These are phyloP conservation scores for Rhododendron ovatum DNA, from an alignment of 148 eudicot genomes.

Conservation along the genomic window DNA sequence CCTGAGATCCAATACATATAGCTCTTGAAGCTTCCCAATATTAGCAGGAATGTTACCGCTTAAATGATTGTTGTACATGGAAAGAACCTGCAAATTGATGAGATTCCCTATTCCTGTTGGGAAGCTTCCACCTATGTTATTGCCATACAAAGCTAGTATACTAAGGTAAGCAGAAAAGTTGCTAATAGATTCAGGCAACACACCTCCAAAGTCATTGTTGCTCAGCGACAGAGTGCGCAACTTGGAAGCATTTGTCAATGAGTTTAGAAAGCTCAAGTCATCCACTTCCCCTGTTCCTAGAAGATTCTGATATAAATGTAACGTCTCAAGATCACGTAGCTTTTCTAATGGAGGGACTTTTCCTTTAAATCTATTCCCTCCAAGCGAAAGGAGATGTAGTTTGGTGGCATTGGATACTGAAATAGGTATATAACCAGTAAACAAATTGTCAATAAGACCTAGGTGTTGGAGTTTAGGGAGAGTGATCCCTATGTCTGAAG, in stretches of 20 bases:
- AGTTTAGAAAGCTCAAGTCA: background rate
- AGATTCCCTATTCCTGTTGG: background rate
- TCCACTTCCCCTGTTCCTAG: background rate
- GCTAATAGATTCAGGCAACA: background rate
- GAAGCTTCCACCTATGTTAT: background rate
- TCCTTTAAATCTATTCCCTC: background rate
- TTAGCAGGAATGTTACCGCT: background rate
- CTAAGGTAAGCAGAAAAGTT: background rate
- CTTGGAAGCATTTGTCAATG: background rate
- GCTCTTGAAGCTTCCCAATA: background rate
- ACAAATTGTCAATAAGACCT: background rate
- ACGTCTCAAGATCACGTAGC: background rate
- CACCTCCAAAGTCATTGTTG: background rate
- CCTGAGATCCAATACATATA: background rate
- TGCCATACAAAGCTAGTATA: background rate
- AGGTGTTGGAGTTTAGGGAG: background rate
- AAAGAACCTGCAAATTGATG: background rate
- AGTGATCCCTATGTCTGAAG: background rate
- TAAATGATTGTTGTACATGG: background rate
- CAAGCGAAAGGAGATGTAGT: background rate
- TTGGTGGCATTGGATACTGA: background rate
- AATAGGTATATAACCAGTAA: background rate
- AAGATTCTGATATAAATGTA: no score
- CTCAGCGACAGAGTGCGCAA: rapidly evolving
- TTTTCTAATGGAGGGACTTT: background rate